Evolutionary conservation across 164 flowering plant species (phyloP), one percentile per base, ranked within the genome.

Genomic region (Nelumbo lutea): DNA sequence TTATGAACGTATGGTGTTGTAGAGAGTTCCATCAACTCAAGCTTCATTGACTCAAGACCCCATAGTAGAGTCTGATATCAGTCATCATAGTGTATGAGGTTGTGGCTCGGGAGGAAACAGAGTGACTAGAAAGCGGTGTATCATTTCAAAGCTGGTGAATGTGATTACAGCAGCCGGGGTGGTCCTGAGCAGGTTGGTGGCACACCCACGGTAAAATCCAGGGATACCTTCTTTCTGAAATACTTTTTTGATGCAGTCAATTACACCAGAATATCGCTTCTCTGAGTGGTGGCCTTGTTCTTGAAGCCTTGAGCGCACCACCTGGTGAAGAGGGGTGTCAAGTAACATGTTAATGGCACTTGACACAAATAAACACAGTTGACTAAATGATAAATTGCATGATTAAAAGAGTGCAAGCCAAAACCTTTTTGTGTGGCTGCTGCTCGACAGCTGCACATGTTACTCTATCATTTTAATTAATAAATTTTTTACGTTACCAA

Each of bases 71-170:
- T 53, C 11, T 42, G 11, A 59, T 62, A 59, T 62, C 44, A 0
- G 38, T 45, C 46, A 56, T 79, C 79, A 83, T 59, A 88, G 73
- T 65, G 89, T 72, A 38, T 83, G 90, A 63, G 83, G 78, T 0
- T 84, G 89, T 56, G 92, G 76, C 68, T 85, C 89, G 27, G 88
- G 81, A 65, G 84, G 86, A 68, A 79, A 79, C 51, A 71, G 8
- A 10, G 71, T 74, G 60, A 85, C 72, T 13, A 92, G 88, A 76
- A 81, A 95, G 6, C 93, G 85, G 70, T 89, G 96, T 73, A 93
- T 90, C 98, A 96, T 93, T 80, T 96, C 98, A 73, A 93, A 96
- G 80, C 99, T 96, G 66, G 99, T 96, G 69, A 96, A 96, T 60
- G 99, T 93, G 43, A 96, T 96, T 9, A 89, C 95, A 59, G 99